These are phyloP conservation scores for Chlorella sp. DNA, from an alignment of 139 green algal species.

Conservation along the genomic window DNA sequence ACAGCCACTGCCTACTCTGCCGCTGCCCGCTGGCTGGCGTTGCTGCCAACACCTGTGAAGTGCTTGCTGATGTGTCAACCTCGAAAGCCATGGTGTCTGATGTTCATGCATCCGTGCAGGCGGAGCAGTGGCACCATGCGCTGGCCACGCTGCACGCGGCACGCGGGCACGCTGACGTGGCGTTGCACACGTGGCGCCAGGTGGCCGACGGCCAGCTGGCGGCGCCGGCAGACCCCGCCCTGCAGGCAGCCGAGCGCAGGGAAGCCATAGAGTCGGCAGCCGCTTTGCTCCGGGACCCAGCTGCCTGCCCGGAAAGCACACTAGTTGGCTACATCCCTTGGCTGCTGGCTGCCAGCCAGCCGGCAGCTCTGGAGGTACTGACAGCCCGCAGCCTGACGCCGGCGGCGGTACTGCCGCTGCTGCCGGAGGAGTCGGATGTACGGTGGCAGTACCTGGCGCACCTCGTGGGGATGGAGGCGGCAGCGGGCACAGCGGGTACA, in stretches of 20 bases:
- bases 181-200: conserved; percentile 54
- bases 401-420: conserved; percentile 15
- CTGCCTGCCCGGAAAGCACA: conserved; percentile 24
- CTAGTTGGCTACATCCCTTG: conserved; percentile 54
- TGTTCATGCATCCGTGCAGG: neutral
- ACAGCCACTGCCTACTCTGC: too few relatives aligned
- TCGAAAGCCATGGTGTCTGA: too few relatives aligned
- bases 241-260: conserved; percentile 28
- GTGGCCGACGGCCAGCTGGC: conserved; percentile 42
- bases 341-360: conserved; percentile 46
- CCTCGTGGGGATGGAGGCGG: conserved; percentile 48
- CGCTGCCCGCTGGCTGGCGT: neutral
- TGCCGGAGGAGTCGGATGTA: conserved; percentile 38
- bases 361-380: conserved; percentile 48
- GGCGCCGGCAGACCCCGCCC: neutral
- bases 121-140: conserved; percentile 38
- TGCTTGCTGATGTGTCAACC: too few relatives aligned
- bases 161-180: conserved; percentile 29
- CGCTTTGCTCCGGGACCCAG: conserved; percentile 17
- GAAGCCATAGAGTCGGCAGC: conserved; percentile 33
- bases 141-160: conserved; percentile 51
- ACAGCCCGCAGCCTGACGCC: conserved; percentile 27
- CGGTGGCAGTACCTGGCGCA: conserved; percentile 74
- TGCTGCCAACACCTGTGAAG: neutral
- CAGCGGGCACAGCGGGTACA: neutral